A percentile compares a stretch with the other conserved stretches of the same genome.
Conservation (phyloP, 495 filamentous ascomycete genomes). For the Polyplosphaeria fusca region DNA sequence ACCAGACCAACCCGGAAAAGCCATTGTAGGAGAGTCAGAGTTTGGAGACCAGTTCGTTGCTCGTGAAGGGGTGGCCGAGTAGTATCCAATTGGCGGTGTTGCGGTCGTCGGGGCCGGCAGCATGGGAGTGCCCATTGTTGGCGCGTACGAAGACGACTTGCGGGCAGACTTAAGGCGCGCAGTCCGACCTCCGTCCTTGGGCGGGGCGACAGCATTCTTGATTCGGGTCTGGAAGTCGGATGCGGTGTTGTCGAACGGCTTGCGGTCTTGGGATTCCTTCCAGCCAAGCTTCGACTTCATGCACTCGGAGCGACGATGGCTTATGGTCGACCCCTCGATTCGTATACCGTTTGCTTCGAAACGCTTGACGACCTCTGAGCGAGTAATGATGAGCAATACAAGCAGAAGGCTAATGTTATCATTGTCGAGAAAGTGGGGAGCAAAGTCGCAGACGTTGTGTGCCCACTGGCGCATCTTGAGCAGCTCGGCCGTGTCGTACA, state of each 20-base stretch:
- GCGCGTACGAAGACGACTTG: not conserved
- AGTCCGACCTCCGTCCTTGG: not conserved
- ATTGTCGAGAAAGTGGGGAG: conserved; percentile 32
- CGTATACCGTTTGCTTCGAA: conserved; percentile 31
- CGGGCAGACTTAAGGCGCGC: not conserved
- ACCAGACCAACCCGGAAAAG: too few relatives aligned
- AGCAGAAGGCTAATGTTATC: conserved; percentile 31
- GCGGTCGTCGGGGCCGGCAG: too few relatives aligned
- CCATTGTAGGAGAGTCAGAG: too few relatives aligned
- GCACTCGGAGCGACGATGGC: conserved; percentile 27
- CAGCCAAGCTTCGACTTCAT: conserved; percentile 29
- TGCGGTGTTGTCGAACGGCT: conserved; percentile 25
- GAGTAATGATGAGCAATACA: conserved; percentile 30
- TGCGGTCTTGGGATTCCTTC: conserved; percentile 16
- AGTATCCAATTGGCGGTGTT: conserved; percentile 6
- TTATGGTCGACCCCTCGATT: conserved; percentile 32
- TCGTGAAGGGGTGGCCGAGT: too few relatives aligned
- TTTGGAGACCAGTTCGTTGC: too few relatives aligned
- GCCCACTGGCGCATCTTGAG: conserved; percentile 17
- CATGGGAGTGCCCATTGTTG: not conserved
- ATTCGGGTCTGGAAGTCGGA: conserved; percentile 24
- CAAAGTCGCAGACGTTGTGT: conserved; percentile 25
- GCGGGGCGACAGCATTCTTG: conserved; percentile 20
- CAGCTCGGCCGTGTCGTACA: conserved; percentile 14
- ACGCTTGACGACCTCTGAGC: conserved; percentile 23